Evolutionary conservation across 2,329 filamentous ascomycete genomes (phyloP).

Genomic region (Fusarium phyllophilum): DNA sequence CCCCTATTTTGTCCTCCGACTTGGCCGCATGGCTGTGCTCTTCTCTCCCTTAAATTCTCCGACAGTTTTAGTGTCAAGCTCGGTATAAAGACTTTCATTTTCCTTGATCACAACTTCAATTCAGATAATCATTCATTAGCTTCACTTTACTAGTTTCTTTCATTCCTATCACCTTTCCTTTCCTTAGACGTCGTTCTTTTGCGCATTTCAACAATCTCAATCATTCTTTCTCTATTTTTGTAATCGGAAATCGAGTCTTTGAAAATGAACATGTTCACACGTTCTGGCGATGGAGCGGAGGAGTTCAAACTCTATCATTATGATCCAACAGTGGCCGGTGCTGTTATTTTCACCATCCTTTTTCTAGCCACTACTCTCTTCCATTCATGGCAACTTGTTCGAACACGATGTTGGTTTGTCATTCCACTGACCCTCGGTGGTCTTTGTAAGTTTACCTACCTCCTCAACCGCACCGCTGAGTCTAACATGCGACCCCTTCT

Average conservation of each 20-base stretch:
- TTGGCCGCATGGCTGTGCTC: not conserved
- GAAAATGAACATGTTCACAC: not conserved
- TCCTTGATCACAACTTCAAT: not conserved
- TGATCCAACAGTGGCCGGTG: not conserved
- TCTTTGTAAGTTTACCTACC: not conserved
- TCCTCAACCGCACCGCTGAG: rapidly evolving
- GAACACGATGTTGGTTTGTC: not conserved
- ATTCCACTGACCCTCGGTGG: not conserved
- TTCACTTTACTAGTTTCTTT: not conserved
- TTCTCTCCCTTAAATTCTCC: not conserved
- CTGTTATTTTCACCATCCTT: not conserved
- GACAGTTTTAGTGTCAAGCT: not conserved
- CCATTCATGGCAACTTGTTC: not conserved
- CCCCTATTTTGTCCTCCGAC: not conserved
- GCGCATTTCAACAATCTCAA: not conserved
- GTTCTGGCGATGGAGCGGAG: not conserved
- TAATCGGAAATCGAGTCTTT: not conserved
- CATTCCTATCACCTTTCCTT: not conserved
- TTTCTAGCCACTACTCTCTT: not conserved
- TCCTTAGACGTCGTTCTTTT: too few relatives aligned
- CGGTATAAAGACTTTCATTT: not conserved
- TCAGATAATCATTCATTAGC: not conserved
- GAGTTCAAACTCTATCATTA: not conserved
- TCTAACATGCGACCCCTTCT: not conserved
- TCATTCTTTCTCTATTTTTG: not conserved